Evolutionary conservation across 768 basidiomycete species (phyloP), one percentile per base, ranked within the genome.

Genomic region (Cyclocybe cylindracea): DNA sequence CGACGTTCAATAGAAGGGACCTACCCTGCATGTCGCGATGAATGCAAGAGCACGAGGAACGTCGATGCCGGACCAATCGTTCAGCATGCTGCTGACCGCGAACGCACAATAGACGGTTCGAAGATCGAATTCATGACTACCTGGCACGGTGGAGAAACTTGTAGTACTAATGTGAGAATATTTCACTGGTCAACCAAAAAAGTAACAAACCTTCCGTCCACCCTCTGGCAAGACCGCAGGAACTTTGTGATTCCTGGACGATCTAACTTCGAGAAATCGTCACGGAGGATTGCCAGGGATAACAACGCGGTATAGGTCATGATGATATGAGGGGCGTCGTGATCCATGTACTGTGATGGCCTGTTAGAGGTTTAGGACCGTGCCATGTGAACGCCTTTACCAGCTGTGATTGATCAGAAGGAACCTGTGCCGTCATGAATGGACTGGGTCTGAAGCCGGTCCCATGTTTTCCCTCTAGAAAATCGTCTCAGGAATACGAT

Each of bases 251-350:
- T 70, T 0, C 87, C 91, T 11, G 69, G 36, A 29, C 86, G 78
- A 61, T 98, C 82, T 18, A 99, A 72, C 48, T 71, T 73, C 33
- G 79, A 68, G 60, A 95, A 87, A 58, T 91, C 85, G 62, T 97
- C 96, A n/a, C 89, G 80, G 19, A 99, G 78, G 55, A 97, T 87
- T 0, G 88, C 83, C 9, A 99, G 85, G 0, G 83, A 80, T 4
- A 97, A 71, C 9, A 99, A 66, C 0, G 94, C 92, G 1, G 94
- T 92, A 62, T 98, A 99, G 7, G 95, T 94, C 80, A 94, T 91
- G 48, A 97, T 92, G 11, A 98, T 73, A 66, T 98, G 89, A 0
- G 91, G 89, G 13, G 80, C 78, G 56, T 89, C 81, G 62, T 84
- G 82, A 34, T 78, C 75, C 8, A 73, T 67, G 58, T 80, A 76